Conservation (phyloP, 495 filamentous ascomycete genomes). For the Xylaria bambusicola region DNA sequence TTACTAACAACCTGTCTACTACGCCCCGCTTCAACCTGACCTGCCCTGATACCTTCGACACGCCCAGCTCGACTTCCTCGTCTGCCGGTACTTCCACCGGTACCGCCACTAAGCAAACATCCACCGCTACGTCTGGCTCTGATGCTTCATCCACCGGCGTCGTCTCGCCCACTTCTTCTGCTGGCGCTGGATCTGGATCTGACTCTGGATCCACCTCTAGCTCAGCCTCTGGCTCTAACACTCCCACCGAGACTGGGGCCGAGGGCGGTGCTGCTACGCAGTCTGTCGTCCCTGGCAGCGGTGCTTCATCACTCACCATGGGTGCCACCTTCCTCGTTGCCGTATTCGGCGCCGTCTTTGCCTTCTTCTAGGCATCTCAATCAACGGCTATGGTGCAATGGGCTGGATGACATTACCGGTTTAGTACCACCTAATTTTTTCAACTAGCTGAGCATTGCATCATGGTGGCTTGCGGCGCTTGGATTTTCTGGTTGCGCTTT, state of each 20-base stretch:
- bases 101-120: constrained; percentile 13
- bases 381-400: not conserved
- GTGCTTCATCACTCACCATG: constrained; percentile 12
- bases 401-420: not conserved
- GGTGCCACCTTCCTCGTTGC: constrained; percentile 13
- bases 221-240: not conserved
- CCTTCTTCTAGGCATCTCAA: constrained; percentile 18
- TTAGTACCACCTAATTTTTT: constrained; percentile 10
- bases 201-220: constrained; percentile 6
- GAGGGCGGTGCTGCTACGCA: not conserved
- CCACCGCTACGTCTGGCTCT: constrained; percentile 23
- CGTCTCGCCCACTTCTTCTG: constrained; percentile 21
- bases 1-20: constrained; percentile 53
- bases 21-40: constrained; percentile 61
- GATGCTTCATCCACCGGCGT: constrained; percentile 24
- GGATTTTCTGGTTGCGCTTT: not conserved
- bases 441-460: constrained; percentile 9
- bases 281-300: not conserved
- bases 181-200: constrained; percentile 25
- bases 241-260: not conserved
- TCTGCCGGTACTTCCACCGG: constrained; percentile 1
- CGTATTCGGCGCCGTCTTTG: constrained; percentile 14
- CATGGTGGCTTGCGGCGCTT: not conserved
- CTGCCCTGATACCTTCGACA: constrained; percentile 50
- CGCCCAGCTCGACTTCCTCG: constrained; percentile 22